Conservation (phyloP, 257 asterid species). For the Nicotiana paniculata region DNA sequence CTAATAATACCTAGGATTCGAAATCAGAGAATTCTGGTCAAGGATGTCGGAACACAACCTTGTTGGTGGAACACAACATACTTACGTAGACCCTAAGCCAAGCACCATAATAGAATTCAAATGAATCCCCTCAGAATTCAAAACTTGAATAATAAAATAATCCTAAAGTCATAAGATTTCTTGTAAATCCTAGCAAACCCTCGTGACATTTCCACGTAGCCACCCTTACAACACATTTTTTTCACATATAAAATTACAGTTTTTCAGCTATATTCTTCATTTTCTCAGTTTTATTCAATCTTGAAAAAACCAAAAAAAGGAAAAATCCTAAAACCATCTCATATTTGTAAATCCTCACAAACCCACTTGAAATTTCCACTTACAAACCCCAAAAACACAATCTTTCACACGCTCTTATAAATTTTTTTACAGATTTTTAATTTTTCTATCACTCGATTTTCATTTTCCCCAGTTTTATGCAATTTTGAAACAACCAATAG, state of each 20-base stretch:
- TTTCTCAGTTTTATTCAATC: background rate
- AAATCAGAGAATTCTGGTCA: no score
- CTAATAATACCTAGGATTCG: no score
- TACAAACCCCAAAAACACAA: background rate
- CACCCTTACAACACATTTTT: background rate
- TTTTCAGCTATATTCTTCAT: background rate
- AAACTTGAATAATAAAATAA: background rate
- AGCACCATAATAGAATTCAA: background rate
- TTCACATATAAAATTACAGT: background rate
- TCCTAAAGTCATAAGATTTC: background rate
- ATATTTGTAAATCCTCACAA: background rate
- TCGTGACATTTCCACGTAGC: background rate
- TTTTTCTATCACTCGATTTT: background rate
- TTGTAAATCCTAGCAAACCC: background rate
- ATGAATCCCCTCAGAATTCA: background rate
- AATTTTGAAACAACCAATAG: no score
- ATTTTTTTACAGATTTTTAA: background rate
- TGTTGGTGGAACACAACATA: background rate
- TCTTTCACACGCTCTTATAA: background rate
- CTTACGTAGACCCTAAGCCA: slow-evolving; percentile 13
- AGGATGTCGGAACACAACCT: no score
- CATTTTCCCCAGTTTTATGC: background rate
- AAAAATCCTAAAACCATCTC: background rate
- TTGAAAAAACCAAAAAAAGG: no score
- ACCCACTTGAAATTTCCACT: background rate